These are phyloP conservation scores for Fonsecaea erecta DNA, from an alignment of 2,329 filamentous ascomycete species.

Conservation along the genomic window DNA sequence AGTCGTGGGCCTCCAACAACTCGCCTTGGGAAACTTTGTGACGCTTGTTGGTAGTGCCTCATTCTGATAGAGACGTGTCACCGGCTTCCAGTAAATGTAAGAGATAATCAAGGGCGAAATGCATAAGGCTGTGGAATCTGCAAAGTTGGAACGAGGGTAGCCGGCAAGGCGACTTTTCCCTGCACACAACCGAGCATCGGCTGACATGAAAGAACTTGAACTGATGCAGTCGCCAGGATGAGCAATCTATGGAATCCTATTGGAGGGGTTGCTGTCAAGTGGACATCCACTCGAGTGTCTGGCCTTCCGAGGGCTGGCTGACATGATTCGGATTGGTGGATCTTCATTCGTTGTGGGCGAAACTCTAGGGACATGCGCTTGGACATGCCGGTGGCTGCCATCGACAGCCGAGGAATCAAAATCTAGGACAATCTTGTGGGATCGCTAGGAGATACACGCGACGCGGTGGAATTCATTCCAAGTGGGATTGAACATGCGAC, in stretches of 20 bases:
- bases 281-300: slow-evolving; percentile 48
- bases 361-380: slow-evolving; percentile 46
- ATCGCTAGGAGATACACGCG: slow-evolving; percentile 52
- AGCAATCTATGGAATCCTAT: slow-evolving; percentile 48
- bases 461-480: slow-evolving; percentile 52
- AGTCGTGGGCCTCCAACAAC: too few relatives aligned
- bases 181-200: neutral
- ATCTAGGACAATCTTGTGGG: slow-evolving; percentile 53
- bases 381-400: slow-evolving; percentile 49
- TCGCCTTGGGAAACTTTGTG: too few relatives aligned
- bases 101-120: slow-evolving; percentile 10
- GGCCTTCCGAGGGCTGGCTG: slow-evolving; percentile 47
- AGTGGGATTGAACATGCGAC: slow-evolving; percentile 48
- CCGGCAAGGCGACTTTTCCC: slow-evolving; percentile 50
- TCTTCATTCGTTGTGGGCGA: slow-evolving; percentile 53
- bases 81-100: too few relatives aligned
- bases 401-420: slow-evolving; percentile 53
- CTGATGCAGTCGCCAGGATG: slow-evolving; percentile 50
- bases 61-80: too few relatives aligned
- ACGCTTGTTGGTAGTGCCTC: too few relatives aligned
- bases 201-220: slow-evolving; percentile 46
- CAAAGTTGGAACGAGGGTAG: slow-evolving; percentile 49
- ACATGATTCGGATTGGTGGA: slow-evolving; percentile 52
- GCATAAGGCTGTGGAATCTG: slow-evolving; percentile 48
- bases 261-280: slow-evolving; percentile 46